Evolutionary conservation across 2,329 filamentous ascomycete genomes (phyloP).

Genomic region (Fusarium floridanum): DNA sequence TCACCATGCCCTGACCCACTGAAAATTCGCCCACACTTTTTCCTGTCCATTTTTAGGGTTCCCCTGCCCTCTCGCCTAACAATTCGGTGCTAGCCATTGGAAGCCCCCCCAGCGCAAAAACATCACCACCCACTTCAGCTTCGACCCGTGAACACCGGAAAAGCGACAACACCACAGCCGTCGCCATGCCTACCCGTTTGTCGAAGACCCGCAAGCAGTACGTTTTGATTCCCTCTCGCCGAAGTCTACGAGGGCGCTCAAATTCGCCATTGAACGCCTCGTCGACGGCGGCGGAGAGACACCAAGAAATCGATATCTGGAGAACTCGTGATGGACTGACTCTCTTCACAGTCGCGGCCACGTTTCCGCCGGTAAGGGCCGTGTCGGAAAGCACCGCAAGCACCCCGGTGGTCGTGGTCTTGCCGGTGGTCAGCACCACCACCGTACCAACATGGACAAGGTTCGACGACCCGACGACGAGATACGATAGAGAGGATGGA

Average conservation of each 20-base stretch:
- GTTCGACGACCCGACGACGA: slow-evolving; percentile 72
- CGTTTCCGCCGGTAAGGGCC: slow-evolving; percentile 98
- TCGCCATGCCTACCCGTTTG: slow-evolving; percentile 80
- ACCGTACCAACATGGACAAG: slow-evolving; percentile 75
- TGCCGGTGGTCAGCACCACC: slow-evolving; percentile 98
- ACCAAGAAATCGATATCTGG: slow-evolving; percentile 12
- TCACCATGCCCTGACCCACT: neutral
- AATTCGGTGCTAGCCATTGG: slow-evolving; percentile 51
- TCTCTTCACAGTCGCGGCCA: slow-evolving; percentile 82
- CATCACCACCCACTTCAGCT: slow-evolving; percentile 54
- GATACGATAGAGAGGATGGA: slow-evolving; percentile 22
- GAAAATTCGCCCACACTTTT: slow-evolving; percentile 19
- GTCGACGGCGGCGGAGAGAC: slow-evolving; percentile 30
- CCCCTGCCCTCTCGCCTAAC: slow-evolving; percentile 57
- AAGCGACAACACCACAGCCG: slow-evolving; percentile 61
- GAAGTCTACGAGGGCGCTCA: slow-evolving; percentile 38
- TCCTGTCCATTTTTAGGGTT: slow-evolving; percentile 53
- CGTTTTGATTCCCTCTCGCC: slow-evolving; percentile 54
- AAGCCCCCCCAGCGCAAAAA: slow-evolving; percentile 53
- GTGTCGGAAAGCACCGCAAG: slow-evolving; percentile 99
- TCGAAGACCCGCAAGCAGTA: slow-evolving; percentile 85
- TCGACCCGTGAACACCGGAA: slow-evolving; percentile 54
- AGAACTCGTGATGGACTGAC: slow-evolving; percentile 43
- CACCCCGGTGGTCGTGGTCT: slow-evolving; percentile 84
- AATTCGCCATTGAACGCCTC: slow-evolving; percentile 28